Base-by-base conservation (phyloP, 306 rosid species). In the Acacia confusa region DNA sequence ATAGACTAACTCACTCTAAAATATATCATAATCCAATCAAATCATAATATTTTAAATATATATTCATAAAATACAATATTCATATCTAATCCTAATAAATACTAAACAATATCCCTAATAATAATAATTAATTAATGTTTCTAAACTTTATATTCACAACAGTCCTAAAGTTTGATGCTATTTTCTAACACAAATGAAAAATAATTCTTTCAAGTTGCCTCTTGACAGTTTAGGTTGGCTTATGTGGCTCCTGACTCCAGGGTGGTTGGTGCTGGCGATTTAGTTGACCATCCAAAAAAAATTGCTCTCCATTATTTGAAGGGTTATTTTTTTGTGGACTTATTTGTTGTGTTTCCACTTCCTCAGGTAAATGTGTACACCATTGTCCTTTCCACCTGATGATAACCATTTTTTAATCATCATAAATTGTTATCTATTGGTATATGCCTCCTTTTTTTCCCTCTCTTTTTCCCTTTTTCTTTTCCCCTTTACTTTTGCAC, bases 231-330 rank as follows among this genome's bases (percentile, higher is more conserved):
- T 84, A 89, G 90, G 88, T 84, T 94, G 89, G 98, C 98, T 63
- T 94, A 86, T 83, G 96, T 94, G 78, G 92, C 94, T 82, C 97
- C 93, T 4, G 98, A 94, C 77, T 82, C 98, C 0, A 84, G 78
- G 78, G 96, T 92, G 63, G 92, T 94, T 82, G 98, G 98, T 86
- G 94, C 98, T 65, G 98, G 98, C 41, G 93, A 87, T 74, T 81
- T 94, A 84, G 96, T 87, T 78, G 98, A 92, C 83, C 90, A 88
- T 78, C 98, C 98, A 19, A 88, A 79, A 79, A 82, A 86, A 85
- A 92, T 94, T 74, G 97, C 97, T 40, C 64, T 81, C 52, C 71
- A 90, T 84, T 94, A 94, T 86, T 50, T 94, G 60, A 17, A 63
- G 73, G 75, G 94, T 72, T 88, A 69, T 48, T 91, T 94, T 79